A percentile compares a stretch with the other conserved stretches of the same genome.
These are phyloP conservation scores for Amanita rimosa DNA, from an alignment of 768 basidiomycete genomes.

Conservation along the genomic window DNA sequence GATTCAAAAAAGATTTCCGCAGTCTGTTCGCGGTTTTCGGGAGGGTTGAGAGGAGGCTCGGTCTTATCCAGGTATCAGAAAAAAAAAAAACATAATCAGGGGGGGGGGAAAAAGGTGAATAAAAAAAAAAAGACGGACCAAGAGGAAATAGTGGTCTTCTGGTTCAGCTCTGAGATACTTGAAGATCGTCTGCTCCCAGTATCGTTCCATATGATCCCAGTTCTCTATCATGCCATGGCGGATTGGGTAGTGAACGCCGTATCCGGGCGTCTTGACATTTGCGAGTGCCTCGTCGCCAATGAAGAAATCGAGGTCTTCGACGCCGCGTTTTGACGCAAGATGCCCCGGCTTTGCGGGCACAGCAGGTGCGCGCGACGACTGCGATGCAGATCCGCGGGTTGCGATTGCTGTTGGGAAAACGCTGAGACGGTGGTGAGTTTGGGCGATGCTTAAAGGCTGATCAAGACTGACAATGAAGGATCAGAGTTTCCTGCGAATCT, in stretches of 20 bases:
- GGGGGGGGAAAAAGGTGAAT: conserved; percentile 1
- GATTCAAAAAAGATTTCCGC: conserved; percentile 99
- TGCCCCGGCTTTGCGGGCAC: conserved; percentile 81
- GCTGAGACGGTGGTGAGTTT: conserved; percentile 23
- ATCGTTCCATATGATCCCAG: conserved; percentile 98
- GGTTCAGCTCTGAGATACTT: conserved; percentile 98
- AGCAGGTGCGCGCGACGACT: conserved; percentile 59
- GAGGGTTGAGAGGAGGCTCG: conserved; percentile 96
- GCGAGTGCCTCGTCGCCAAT: conserved; percentile 98
- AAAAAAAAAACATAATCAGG: background rate
- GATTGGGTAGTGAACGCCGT: conserved; percentile 93
- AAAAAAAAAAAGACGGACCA: conserved; percentile 44
- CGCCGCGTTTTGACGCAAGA: conserved; percentile 91
- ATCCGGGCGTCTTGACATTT: conserved; percentile 89
- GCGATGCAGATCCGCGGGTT: conserved; percentile 62
- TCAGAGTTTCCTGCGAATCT: conserved; percentile 99
- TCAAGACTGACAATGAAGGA: conserved; percentile 77
- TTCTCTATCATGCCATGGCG: conserved; percentile 97
- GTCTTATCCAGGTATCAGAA: conserved; percentile 42
- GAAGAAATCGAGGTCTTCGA: conserved; percentile 99
- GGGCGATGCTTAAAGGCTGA: conserved; percentile 4
- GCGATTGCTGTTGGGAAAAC: conserved; percentile 99
- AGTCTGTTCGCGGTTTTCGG: conserved; percentile 97
- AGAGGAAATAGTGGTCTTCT: conserved; percentile 95
- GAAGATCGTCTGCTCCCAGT: conserved; percentile 99